phyloP scores from a whole-genome alignment of 2,329 filamentous ascomycete genomes.

The Aspergillus novofumigatus region DNA sequence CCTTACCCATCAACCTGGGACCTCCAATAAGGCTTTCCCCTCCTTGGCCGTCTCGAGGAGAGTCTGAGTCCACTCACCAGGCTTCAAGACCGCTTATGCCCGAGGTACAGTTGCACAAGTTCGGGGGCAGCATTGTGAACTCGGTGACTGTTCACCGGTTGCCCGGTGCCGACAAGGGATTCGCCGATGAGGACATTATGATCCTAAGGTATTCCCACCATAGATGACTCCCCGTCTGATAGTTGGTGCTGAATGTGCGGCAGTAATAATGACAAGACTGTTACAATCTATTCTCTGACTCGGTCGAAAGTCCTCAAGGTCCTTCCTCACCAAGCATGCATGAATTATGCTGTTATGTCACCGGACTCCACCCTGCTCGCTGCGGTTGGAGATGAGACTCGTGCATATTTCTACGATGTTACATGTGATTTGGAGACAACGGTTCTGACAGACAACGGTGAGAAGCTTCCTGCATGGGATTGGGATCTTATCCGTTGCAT shows the following conservation, averaged over 20 bases:
- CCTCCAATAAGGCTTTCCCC: constrained; percentile 21
- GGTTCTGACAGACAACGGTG: constrained; percentile 25
- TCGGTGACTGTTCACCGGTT: constrained; percentile 62
- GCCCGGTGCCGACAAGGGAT: constrained; percentile 36
- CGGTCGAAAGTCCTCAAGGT: constrained; percentile 65
- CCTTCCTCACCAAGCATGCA: constrained; percentile 72
- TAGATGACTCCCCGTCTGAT: constrained; percentile 38
- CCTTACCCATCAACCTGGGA: constrained; percentile 51
- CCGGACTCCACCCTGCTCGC: constrained; percentile 77
- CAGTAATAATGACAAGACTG: constrained; percentile 90
- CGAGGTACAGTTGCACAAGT: constrained; percentile 53
- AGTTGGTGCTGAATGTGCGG: constrained; percentile 52
- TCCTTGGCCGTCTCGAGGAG: constrained; percentile 21
- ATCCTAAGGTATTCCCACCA: constrained; percentile 41
- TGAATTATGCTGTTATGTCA: constrained; percentile 93
- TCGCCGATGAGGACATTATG: constrained; percentile 54
- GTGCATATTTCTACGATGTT: constrained; percentile 72
- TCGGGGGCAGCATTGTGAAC: constrained; percentile 63
- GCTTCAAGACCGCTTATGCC: constrained; percentile 26
- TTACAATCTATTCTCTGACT: constrained; percentile 74
- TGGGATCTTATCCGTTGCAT: constrained; percentile 39
- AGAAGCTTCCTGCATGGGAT: constrained; percentile 36
- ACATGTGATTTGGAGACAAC: constrained; percentile 27
- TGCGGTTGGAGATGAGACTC: constrained; percentile 82
- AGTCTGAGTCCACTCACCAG: constrained; percentile 13